phyloP scores from a whole-genome alignment of 805 yeast species.

The Saccharomycopsis fibuligera region DNA sequence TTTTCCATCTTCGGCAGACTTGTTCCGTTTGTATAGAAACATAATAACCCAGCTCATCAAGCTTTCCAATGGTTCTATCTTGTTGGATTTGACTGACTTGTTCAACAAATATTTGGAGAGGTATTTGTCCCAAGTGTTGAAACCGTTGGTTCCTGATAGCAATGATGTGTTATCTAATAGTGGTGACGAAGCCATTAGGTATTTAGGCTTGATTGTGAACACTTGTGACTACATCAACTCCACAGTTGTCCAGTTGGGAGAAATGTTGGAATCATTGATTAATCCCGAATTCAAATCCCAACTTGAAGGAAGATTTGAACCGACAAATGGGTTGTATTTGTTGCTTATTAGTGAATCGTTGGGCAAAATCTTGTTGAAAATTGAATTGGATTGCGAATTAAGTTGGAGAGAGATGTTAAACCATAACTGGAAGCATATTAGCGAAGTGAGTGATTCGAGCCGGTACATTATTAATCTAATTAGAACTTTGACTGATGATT shows the following conservation, averaged over 20 bases:
- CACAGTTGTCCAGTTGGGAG: conserved; percentile 73
- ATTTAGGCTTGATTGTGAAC: conserved; percentile 67
- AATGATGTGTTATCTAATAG: conserved; percentile 25
- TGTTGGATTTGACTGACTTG: conserved; percentile 44
- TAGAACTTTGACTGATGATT: conserved; percentile 37
- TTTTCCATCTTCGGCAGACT: conserved; percentile 79
- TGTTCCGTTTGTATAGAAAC: conserved; percentile 72
- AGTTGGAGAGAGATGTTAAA: conserved; percentile 81
- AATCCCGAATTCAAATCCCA: conserved; percentile 20
- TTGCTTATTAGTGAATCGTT: conserved; percentile 54
- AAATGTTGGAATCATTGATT: conserved; percentile 29
- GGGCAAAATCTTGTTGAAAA: conserved; percentile 47
- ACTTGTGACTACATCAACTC: conserved; percentile 86
- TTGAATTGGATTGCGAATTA: conserved; percentile 54
- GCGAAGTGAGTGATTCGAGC: conserved; percentile 66
- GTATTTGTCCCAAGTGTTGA: conserved; percentile 47
- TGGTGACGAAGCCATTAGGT: conserved; percentile 53
- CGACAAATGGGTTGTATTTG: conserved; percentile 49
- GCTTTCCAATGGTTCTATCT: conserved; percentile 39
- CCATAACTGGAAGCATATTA: conserved; percentile 64
- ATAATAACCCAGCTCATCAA: conserved; percentile 63
- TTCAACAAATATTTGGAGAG: conserved; percentile 62
- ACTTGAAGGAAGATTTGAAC: conserved; percentile 32
- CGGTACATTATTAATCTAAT: conserved; percentile 58
- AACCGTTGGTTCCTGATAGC: conserved; percentile 40